Evolutionary conservation across 1,139 yeast genomes (phyloP).

Genomic region (Suhomyces panamericanus): DNA sequence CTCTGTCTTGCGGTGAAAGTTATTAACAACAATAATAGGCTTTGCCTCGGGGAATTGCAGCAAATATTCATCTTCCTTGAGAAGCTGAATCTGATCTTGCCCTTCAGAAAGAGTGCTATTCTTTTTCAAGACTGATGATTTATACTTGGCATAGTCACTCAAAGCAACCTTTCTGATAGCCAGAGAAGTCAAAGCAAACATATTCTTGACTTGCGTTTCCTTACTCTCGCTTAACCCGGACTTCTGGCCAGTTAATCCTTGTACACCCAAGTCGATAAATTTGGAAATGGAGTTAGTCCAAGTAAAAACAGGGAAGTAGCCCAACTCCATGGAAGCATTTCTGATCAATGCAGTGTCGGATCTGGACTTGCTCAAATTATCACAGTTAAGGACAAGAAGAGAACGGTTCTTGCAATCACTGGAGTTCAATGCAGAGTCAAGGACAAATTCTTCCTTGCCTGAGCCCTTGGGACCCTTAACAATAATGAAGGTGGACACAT

Average conservation of each 20-base stretch:
- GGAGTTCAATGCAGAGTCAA: conserved; percentile 62
- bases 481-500: conserved; percentile 67
- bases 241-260: conserved; percentile 91
- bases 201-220: conserved; percentile 80
- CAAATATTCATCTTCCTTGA: conserved; percentile 77
- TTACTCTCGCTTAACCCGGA: conserved; percentile 86
- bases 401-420: conserved; percentile 47
- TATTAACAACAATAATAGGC: conserved; percentile 83
- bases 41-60: conserved; percentile 84
- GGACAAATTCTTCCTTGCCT: conserved; percentile 81
- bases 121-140: conserved; percentile 19
- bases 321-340: conserved; percentile 71
- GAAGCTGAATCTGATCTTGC: conserved; percentile 22
- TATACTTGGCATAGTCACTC: conserved; percentile 36
- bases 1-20: conserved; percentile 62
- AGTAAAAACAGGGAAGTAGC: conserved; percentile 91
- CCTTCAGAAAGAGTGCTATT: conserved; percentile 21
- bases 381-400: conserved; percentile 77
- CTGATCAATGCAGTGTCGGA: conserved; percentile 69
- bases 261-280: conserved; percentile 81
- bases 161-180: conserved; percentile 73
- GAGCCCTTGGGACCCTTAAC: conserved; percentile 94
- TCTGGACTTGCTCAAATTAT: conserved; percentile 66
- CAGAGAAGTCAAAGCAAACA: conserved; percentile 70
- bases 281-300: conserved; percentile 84